Base-by-base conservation (phyloP, 352 stramenopile genomes). In the Phytophthora colocasiae region DNA sequence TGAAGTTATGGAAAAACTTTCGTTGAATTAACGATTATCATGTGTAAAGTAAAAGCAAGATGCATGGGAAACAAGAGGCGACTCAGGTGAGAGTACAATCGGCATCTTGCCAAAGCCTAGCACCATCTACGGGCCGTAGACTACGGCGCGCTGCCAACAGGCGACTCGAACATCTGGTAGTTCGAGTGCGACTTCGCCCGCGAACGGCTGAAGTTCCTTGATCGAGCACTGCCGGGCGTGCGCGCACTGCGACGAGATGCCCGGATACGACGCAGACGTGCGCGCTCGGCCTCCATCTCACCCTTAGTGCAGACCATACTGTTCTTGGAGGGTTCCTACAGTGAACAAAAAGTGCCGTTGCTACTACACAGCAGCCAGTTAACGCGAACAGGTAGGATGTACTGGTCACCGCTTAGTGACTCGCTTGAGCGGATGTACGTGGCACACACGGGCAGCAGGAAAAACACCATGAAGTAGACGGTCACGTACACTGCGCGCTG, bases 391-490 rank as follows among this genome's bases (percentile, higher is more conserved):
- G 58, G 66, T 87, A 90, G 0, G n/a, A 85, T 45, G 69, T 86
- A 90, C 57, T 85, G 73, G 39, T 81, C 70, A 29, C 63, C 54
- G 12, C 44, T 63, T 58, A 70, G 71, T 36, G 59, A 66, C 15
- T 60, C 49, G 55, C 54, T 74, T 15, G 73, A 74, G 27, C 80
- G 80, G 19, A 89, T 69, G 52, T 73, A 80, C 9, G 75, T 74
- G 45, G 76, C 66, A 17, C 63, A 71, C 32, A 91, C 64, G 0
- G 85, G 85, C 53, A 90, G 19, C 40, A 87, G 40, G 66, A 93
- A 95, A 56, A 91, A 95, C n/a, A 93, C 26, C 64, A 83, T 77
- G 56, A 91, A 95, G 56, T 87, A 83, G 29, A 85, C 47, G 9
- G 83, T 90, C 65, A 85, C 79, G 39, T 84, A 87, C 34, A 90